A percentile compares a stretch with the other conserved stretches of the same genome.
Evolutionary conservation across 345 rosid species (phyloP).

Genomic region (Corymbia maculata): DNA sequence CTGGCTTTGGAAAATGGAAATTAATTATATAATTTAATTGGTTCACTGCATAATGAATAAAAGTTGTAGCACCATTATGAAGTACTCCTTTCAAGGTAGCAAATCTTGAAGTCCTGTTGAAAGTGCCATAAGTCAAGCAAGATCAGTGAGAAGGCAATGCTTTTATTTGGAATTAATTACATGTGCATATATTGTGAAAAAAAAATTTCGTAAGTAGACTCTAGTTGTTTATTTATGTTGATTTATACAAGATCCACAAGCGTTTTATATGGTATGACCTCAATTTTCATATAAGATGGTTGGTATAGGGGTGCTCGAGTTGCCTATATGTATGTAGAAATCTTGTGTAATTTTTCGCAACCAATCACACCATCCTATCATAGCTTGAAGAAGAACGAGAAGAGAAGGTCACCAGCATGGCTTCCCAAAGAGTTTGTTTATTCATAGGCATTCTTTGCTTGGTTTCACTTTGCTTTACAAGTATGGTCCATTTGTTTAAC

Average conservation of each 20-base stretch:
- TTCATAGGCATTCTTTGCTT: background rate
- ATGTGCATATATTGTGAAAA: background rate
- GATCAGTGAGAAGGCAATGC: background rate
- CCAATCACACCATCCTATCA: background rate
- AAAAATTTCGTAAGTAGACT: background rate
- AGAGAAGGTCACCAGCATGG: background rate
- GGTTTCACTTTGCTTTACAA: background rate
- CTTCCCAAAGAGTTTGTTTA: background rate
- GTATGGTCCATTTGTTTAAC: background rate
- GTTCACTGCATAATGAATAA: background rate
- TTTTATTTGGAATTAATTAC: background rate
- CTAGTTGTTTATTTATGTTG: background rate
- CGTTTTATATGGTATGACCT: background rate
- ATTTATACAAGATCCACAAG: background rate
- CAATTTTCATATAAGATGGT: background rate
- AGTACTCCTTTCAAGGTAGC: background rate
- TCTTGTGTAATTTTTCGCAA: background rate
- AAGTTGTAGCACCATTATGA: background rate
- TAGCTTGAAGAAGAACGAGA: background rate
- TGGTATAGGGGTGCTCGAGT: background rate
- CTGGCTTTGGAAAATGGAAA: background rate
- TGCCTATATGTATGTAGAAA: background rate
- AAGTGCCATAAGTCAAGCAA: background rate
- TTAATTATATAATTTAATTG: no score
- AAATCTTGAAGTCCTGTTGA: background rate